Base-by-base conservation (phyloP, 345 rosid genomes). In the Corchorus capsularis region DNA sequence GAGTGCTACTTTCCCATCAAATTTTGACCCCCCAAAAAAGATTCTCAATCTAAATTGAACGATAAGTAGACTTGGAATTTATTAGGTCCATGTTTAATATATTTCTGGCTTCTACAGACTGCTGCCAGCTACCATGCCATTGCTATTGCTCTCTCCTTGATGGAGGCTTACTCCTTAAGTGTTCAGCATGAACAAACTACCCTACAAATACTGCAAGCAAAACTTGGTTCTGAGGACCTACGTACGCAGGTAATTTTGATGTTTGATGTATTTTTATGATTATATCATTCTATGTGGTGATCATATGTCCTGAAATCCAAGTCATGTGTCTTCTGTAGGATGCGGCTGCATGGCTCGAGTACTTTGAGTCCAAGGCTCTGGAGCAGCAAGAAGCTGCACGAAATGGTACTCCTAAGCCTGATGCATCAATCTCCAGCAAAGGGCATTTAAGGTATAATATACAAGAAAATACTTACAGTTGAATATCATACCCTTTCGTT, bases 51-150 rank as follows among this genome's bases (percentile, higher is more conserved):
- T 34, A 70, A 53, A 69, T 49, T 49, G 22, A 69, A 4, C 7
- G 6, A 14, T 16, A 53, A 32, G 61, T 34, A 17, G 46, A 54
- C 45, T 34, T 70, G 47, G 19, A 57, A 59, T 19, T 43, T 6
- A 13, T 62, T 13, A 35, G 22, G 15, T 49, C 45, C 47, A 9
- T 49, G 16, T 76, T 66, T 65, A 49, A 54, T 53, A 17, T 41
- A 70, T 67, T 63, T 78, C 45, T 57, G 81, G 71, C 70, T 74
- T 80, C 65, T 81, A 54, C 89, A 95, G 99, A 95, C 99, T 77
- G 99, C 99, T 83, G 97, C 98, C 50, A 95, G 99, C 80, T 95
- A 95, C 87, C 99, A 95, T 83, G 99, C 99, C 83, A 95, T 95
- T 80, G 99, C 99, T 73, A 95, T 95, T 79, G 99, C 99, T 72